Base-by-base conservation (phyloP, 306 rosid species). In the Biancaea sappan region DNA sequence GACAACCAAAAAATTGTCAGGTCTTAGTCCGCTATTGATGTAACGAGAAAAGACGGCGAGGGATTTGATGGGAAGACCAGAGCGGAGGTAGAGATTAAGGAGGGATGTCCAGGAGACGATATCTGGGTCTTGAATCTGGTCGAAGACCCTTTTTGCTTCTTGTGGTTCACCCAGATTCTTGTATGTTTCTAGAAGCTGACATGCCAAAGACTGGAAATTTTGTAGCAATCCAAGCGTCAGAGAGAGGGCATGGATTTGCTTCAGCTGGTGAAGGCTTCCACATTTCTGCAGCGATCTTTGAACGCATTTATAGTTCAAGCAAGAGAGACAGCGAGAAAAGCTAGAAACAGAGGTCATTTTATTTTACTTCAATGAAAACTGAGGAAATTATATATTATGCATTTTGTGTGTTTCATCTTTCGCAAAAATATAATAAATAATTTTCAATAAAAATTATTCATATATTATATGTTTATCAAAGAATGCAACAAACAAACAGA, bases 61-160 rank as follows among this genome's bases (percentile, higher is more conserved):
- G 25, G 82, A 71, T 62, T 79, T 25, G 43, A 21, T 14, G 3
- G 63, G 82, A 43, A 64, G 74, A 65, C 58, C 60, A 48, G 47
- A 28, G 7, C 70, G 77, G 6, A 70, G 65, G 58, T 77, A 77
- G 48, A 61, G 77, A 35, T 77, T 48, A 28, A 77, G 48, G 66
- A 70, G 77, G 32, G 72, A 60, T 15, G 81, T 77, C 76, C 72
- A 70, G 28, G 81, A 77, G 4, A 77, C 72, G 14, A 77, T 18
- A 24, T 77, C 77, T 14, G 81, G 81, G 19, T 50, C 19, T 65
- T 60, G 14, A 61, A 77, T 61, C 54, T 50, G 72, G 60, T 77
- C 4, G 22, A 70, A 61, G 38, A 70, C 46, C 24, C 41, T 56
- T 1, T 32, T 22, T 1, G 78, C 63, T 35, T 79, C 54, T 54